A percentile compares a stretch with the other conserved stretches of the same genome.
Evolutionary conservation across 345 rosid species (phyloP).

Genomic region (Bruguiera parviflora): DNA sequence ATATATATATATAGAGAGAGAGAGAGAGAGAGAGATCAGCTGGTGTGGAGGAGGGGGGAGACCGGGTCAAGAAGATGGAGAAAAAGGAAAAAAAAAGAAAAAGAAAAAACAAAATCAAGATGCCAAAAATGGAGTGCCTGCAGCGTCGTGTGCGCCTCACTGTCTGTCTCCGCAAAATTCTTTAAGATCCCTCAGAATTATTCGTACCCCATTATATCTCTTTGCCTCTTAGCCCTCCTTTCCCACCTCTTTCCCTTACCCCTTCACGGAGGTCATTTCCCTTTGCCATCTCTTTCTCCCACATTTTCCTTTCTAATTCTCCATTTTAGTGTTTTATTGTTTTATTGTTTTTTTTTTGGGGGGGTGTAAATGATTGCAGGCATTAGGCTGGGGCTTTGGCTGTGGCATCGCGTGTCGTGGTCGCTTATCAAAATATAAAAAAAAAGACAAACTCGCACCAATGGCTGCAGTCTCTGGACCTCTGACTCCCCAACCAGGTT

Average conservation of each 20-base stretch:
- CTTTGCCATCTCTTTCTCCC: constrained; percentile 1
- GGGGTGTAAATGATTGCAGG: constrained; percentile 29
- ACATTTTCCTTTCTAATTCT: constrained; percentile 1
- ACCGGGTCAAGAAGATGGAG: constrained; percentile 1
- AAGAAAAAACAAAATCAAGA: neutral
- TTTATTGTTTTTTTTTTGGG: neutral
- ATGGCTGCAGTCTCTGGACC: constrained; percentile 43
- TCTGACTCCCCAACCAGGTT: constrained; percentile 29
- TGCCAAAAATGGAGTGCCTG: neutral
- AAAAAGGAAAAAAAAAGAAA: neutral
- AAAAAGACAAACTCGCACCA: neutral
- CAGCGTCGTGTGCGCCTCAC: constrained; percentile 23
- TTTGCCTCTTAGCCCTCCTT: constrained; percentile 22
- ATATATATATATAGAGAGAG: too few species aligned
- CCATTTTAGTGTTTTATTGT: neutral
- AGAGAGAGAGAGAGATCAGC: neutral
- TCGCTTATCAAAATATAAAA: neutral
- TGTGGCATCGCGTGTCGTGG: constrained; percentile 16
- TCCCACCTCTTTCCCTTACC: constrained; percentile 17
- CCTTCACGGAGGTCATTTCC: constrained; percentile 50
- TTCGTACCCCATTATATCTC: constrained; percentile 14
- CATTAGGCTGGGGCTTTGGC: constrained; percentile 37
- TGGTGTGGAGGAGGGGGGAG: neutral
- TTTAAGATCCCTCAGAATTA: constrained; percentile 16
- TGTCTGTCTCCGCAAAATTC: constrained; percentile 22